Evolutionary conservation across 805 yeast species (phyloP).

Genomic region (Saccharomycopsis sp.): DNA sequence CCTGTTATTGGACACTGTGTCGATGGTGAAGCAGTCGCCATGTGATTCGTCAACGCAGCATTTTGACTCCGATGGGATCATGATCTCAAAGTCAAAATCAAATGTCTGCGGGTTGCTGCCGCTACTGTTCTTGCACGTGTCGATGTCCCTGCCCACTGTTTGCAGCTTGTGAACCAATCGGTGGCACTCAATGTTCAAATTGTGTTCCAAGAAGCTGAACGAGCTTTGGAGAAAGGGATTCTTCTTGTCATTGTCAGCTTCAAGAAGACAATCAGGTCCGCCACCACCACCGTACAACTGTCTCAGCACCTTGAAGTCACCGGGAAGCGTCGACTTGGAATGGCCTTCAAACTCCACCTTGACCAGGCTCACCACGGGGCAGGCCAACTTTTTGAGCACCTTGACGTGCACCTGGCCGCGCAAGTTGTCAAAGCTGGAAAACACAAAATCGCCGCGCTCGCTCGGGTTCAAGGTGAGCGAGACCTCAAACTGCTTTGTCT

Average conservation of each 20-base stretch:
- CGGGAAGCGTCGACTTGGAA: constrained; percentile 5
- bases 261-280: neutral
- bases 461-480: constrained; percentile 1
- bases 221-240: constrained; percentile 7
- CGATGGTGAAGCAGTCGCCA: constrained; percentile 7
- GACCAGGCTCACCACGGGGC: neutral
- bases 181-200: constrained; percentile 15
- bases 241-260: neutral
- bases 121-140: neutral
- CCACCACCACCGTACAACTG: constrained; percentile 4
- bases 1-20: constrained; percentile 5
- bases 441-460: constrained; percentile 6
- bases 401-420: constrained; percentile 5
- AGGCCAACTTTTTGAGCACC: neutral
- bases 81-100: constrained; percentile 3
- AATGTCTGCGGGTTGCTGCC: neutral
- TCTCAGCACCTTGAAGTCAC: neutral
- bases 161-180: constrained; percentile 2
- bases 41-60: constrained; percentile 7
- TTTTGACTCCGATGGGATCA: constrained; percentile 13
- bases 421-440: constrained; percentile 14
- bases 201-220: constrained; percentile 6
- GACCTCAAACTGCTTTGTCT: constrained; percentile 5
- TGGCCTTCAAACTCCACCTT: constrained; percentile 9
- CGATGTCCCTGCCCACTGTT: neutral